Percentiles rank a stretch among this genome's conserved stretches.
Conservation (phyloP, 192 early-diverging fungal species). For the Rhizophagus clarus region DNA sequence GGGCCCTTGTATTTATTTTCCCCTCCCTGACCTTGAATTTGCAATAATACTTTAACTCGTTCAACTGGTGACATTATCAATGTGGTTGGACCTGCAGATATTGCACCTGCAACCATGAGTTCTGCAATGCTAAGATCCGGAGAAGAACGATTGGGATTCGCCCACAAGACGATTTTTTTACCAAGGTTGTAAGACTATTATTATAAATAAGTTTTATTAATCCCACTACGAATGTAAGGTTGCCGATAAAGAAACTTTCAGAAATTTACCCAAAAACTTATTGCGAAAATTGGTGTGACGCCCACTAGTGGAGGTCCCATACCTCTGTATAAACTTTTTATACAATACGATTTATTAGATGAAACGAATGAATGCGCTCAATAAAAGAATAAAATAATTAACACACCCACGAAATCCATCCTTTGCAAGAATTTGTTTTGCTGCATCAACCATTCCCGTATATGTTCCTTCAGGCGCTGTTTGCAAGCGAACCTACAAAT, state of each 20-base stretch:
- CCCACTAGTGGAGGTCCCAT: conserved; percentile 92
- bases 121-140: conserved; percentile 72
- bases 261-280: conserved; percentile 82
- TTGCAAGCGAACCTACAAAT: conserved; percentile 80
- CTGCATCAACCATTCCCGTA: conserved; percentile 88
- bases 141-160: conserved; percentile 57
- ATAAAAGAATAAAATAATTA: neutral
- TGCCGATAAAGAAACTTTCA: neutral
- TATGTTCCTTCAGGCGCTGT: conserved; percentile 78
- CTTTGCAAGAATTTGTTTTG: conserved; percentile 86
- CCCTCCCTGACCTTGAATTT: conserved; percentile 71
- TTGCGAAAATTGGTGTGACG: conserved; percentile 95
- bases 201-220: neutral
- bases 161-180: conserved; percentile 64
- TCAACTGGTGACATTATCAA: conserved; percentile 94
- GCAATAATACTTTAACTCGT: conserved; percentile 94
- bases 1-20: conserved; percentile 86
- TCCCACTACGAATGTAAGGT: neutral
- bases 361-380: neutral
- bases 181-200: conserved; percentile 71
- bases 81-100: conserved; percentile 95
- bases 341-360: neutral
- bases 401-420: conserved; percentile 78
- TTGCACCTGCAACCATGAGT: conserved; percentile 86
- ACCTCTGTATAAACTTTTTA: conserved; percentile 81